Conservation (phyloP, 768 basidiomycete species). For the Rhodotorula toruloides region DNA sequence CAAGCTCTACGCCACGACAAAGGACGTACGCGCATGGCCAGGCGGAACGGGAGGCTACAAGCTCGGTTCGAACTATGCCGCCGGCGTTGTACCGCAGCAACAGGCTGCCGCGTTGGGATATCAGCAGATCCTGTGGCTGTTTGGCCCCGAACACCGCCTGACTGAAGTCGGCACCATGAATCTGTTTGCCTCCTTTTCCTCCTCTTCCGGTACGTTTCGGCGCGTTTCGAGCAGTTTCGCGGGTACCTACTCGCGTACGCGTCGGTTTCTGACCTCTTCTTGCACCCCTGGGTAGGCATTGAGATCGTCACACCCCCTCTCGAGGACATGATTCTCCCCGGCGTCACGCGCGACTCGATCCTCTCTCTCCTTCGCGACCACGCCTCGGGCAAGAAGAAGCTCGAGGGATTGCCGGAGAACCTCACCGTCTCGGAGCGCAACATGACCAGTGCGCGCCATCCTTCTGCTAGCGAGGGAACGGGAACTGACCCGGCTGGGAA, state of each 20-base stretch:
- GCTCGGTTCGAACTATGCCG: conserved; percentile 55
- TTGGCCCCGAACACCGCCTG: conserved; percentile 56
- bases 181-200: conserved; percentile 60
- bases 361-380: conserved; percentile 67
- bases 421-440: conserved; percentile 55
- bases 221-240: conserved; percentile 59
- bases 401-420: conserved; percentile 53
- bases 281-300: conserved; percentile 50
- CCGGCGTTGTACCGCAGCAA: conserved; percentile 58
- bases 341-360: conserved; percentile 82
- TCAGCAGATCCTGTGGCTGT: conserved; percentile 68
- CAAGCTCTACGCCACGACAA: conserved; percentile 63
- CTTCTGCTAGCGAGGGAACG: conserved; percentile 40
- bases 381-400: conserved; percentile 46
- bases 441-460: conserved; percentile 51
- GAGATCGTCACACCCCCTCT: conserved; percentile 85
- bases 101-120: conserved; percentile 64
- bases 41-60: conserved; percentile 69
- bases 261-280: neutral
- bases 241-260: no score
- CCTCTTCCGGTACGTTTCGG: conserved; percentile 44
- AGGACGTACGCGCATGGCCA: conserved; percentile 59
- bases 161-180: conserved; percentile 70
- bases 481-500: neutral
- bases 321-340: conserved; percentile 83